A percentile compares a stretch with the other conserved stretches of the same genome.
These are phyloP conservation scores for Helicosporidium sp. DNA, from an alignment of 139 green algal species.

Conservation along the genomic window DNA sequence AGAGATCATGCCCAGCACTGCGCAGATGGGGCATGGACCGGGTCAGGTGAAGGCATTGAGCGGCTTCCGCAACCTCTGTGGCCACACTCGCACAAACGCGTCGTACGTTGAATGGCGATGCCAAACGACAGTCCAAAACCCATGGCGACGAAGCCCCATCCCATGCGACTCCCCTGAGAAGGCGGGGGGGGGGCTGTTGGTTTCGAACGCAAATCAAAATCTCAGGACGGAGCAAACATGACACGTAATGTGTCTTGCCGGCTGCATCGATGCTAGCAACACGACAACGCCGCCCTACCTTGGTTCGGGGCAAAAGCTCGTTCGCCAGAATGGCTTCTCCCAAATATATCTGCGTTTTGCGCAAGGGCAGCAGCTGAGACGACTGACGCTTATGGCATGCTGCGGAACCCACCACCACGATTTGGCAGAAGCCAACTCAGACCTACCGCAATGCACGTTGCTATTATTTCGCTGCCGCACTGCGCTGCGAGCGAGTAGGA, in stretches of 20 bases:
- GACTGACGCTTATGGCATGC: neutral
- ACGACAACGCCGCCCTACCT: slow-evolving; percentile 5
- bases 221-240: neutral
- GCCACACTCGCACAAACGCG: no score
- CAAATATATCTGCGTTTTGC: slow-evolving; percentile 6
- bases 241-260: neutral
- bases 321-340: slow-evolving; percentile 19
- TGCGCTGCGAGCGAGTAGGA: slow-evolving; percentile 1
- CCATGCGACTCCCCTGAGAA: slow-evolving; percentile 7
- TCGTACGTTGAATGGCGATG: slow-evolving; percentile 3
- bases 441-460: neutral
- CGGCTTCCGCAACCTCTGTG: no score
- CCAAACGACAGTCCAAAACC: slow-evolving; percentile 20
- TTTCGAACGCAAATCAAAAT: no score
- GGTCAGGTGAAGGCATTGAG: no score
- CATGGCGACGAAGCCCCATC: slow-evolving; percentile 11
- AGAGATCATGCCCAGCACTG: slow-evolving; percentile 12
- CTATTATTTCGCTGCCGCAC: slow-evolving; percentile 6
- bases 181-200: neutral
- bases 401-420: neutral
- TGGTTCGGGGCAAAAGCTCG: slow-evolving; percentile 13
- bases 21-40: neutral
- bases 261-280: neutral
- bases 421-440: neutral
- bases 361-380: neutral